Evolutionary conservation across 1,284 basidiomycete species (phyloP).

Genomic region (Microbotryum lychnidis-dioicae): DNA sequence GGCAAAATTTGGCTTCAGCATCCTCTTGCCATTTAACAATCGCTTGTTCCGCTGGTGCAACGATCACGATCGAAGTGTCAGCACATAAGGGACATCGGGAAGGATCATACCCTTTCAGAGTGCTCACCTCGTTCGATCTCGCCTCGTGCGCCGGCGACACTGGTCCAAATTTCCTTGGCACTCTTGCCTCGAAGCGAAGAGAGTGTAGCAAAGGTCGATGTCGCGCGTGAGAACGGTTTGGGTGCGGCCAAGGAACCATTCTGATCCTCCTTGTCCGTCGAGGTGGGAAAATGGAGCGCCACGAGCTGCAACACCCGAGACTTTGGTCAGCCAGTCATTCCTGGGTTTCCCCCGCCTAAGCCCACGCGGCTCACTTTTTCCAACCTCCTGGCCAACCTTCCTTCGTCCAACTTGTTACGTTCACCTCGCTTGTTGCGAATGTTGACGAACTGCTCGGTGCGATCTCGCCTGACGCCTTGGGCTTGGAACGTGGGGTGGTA

Average conservation of each 20-base stretch:
- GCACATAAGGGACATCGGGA: neutral
- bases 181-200: constrained; percentile 8
- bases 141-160: constrained; percentile 9
- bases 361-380: constrained; percentile 22
- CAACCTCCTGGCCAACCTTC: constrained; percentile 21
- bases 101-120: no score
- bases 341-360: neutral
- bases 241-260: neutral
- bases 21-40: constrained; percentile 96
- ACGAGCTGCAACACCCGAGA: constrained; percentile 16
- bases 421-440: constrained; percentile 9
- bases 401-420: constrained; percentile 24
- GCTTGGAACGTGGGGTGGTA: constrained; percentile 27
- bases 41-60: constrained; percentile 60
- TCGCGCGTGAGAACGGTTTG: neutral
- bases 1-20: constrained; percentile 62
- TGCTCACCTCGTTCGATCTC: constrained; percentile 21
- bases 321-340: neutral
- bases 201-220: constrained; percentile 8
- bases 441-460: constrained; percentile 20
- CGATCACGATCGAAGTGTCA: neutral
- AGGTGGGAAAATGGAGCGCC: constrained; percentile 23
- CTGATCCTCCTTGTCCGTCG: neutral
- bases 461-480: constrained; percentile 22
- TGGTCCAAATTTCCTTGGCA: constrained; percentile 18